phyloP scores from a whole-genome alignment of 148 eudicot genomes.

The Selenicereus undatus region DNA sequence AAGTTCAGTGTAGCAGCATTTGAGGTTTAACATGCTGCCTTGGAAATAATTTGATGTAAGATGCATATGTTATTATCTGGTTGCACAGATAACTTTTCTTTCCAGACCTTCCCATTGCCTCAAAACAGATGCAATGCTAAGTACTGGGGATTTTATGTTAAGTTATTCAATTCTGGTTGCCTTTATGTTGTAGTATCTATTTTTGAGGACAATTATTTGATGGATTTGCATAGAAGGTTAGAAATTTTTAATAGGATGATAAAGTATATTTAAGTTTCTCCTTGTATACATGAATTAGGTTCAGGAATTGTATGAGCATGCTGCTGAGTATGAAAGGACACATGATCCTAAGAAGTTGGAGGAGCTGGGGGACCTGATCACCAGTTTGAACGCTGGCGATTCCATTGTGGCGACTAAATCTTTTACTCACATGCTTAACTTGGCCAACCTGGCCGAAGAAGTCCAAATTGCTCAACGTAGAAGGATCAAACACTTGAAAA shows the following conservation, averaged over 20 bases:
- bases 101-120: not conserved
- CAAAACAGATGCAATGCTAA: not conserved
- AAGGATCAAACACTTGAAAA: conserved; percentile 66
- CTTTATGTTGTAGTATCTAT: not conserved
- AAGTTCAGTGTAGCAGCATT: no score
- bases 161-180: not conserved
- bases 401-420: conserved; percentile 72
- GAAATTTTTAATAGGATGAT: not conserved
- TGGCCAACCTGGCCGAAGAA: conserved; percentile 83
- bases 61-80: not conserved
- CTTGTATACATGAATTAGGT: conserved; percentile 37
- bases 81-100: not conserved
- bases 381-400: conserved; percentile 80
- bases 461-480: conserved; percentile 80
- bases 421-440: conserved; percentile 81
- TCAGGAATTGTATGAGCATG: conserved; percentile 77
- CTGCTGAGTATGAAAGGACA: conserved; percentile 74
- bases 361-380: conserved; percentile 66
- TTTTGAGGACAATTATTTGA: not conserved
- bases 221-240: not conserved
- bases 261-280: not conserved
- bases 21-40: no score
- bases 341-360: conserved; percentile 67
- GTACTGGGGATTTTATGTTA: not conserved
- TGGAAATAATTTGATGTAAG: not conserved